Base-by-base conservation (phyloP, 2,329 filamentous ascomycete species). In the Neonectria punicea region DNA sequence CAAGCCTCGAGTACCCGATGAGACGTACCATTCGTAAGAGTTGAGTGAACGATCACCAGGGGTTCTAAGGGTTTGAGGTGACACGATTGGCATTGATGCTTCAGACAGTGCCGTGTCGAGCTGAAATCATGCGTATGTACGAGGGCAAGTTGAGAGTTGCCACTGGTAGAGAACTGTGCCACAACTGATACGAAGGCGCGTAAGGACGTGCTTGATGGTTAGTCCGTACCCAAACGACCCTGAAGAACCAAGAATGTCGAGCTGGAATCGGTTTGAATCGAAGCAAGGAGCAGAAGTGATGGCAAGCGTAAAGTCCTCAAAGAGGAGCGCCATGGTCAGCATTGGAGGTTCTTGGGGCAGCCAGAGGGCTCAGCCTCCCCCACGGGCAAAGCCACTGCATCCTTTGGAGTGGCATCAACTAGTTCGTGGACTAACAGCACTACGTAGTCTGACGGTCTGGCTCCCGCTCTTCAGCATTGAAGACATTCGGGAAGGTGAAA, bases 361-460 rank as follows among this genome's bases (percentile, higher is more conserved):
- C 56, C 20, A 51, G 18, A 41, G 47, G 53, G 36, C 47, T 59
- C 25, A 59, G 56, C 56, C 56, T 44, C 56, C 32, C n/a, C 47
- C 25, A 30, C 10, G 10, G 5, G 49, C 30, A 34, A 51, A 11
- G 49, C 49, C 30, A 20, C n/a, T 43, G 9, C n/a, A 43, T 43
- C 39, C 39, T 43, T 11, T 43, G 4, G 16, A 43, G n/a, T 43
- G n/a, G n/a, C 16, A n/a, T 20, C 10, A n/a, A 50, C 16, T 28
- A 30, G 14, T 14, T 14, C 25, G 25, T 32, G 6, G 2, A n/a
- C n/a, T n/a, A 10, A n/a, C 13, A 10, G 10, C 13, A 18, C 28
- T 13, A 16, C 14, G 44, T 46, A 46, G 11, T 20, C 11, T 11
- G 43, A 22, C 22, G 11, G 5, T 22, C 16, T 49, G 46, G 13